phyloP scores from a whole-genome alignment of 441 rosid genomes.

The Arabidopsis hybrid region DNA sequence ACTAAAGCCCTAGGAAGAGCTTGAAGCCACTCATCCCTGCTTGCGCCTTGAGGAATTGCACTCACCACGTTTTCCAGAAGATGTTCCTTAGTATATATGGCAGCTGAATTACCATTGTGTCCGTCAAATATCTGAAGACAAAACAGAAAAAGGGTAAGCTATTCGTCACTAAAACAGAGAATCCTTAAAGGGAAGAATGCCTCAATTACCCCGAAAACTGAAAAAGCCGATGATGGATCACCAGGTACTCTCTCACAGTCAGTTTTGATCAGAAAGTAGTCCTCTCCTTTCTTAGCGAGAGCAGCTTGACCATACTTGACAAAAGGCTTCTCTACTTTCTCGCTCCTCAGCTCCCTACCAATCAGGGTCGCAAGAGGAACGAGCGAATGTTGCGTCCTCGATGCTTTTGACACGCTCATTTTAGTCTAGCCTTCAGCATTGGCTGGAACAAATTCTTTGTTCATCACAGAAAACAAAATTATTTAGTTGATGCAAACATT shows the following conservation, averaged over 20 bases:
- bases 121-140: constrained; percentile 85
- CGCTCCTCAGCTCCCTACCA: constrained; percentile 90
- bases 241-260: constrained; percentile 87
- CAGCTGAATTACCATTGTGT: constrained; percentile 97
- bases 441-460: constrained; percentile 36
- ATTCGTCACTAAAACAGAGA: too few relatives aligned
- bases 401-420: constrained; percentile 75
- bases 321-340: constrained; percentile 83
- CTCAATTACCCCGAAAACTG: constrained; percentile 83
- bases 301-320: constrained; percentile 96
- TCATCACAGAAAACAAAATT: constrained; percentile 11
- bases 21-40: constrained; percentile 95
- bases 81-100: constrained; percentile 87
- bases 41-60: constrained; percentile 81
- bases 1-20: constrained; percentile 96
- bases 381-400: constrained; percentile 69
- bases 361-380: constrained; percentile 92
- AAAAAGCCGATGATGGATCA: constrained; percentile 75
- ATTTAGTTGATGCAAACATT: constrained; percentile 3
- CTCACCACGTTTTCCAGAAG: constrained; percentile 80
- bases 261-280: constrained; percentile 79
- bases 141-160: constrained; percentile 26
- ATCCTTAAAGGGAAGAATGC: constrained; percentile 1
- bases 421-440: constrained; percentile 59
- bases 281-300: constrained; percentile 97